These are phyloP conservation scores for Pyrus bretschneideri DNA, from an alignment of 306 rosid genomes.

Conservation along the genomic window DNA sequence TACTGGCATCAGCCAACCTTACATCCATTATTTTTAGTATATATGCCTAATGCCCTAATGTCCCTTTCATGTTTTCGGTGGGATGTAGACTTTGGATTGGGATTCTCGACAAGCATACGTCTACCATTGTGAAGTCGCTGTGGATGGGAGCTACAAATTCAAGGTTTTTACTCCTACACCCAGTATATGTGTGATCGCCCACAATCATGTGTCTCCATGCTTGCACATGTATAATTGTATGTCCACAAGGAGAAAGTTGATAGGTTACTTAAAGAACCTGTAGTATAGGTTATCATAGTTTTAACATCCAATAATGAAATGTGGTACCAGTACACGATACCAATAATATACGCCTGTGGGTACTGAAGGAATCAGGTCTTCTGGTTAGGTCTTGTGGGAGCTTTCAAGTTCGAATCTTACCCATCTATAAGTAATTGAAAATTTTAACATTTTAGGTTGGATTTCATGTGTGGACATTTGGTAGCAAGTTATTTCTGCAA, in stretches of 20 bases:
- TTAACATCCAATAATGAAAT: not conserved
- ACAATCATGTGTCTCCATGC: not conserved
- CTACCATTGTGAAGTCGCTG: slow-evolving; percentile 51
- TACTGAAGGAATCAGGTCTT: not conserved
- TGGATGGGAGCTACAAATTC: slow-evolving; percentile 44
- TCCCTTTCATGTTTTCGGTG: not conserved
- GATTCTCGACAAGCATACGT: slow-evolving; percentile 41
- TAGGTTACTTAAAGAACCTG: not conserved
- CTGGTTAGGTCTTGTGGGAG: not conserved
- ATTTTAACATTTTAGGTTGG: not conserved
- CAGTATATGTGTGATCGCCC: not conserved
- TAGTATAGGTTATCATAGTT: not conserved
- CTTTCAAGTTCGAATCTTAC: not conserved
- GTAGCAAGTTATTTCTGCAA: not conserved
- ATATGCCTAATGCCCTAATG: slow-evolving; percentile 1
- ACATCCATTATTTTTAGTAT: not conserved
- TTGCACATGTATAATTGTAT: not conserved
- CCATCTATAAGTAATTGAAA: not conserved
- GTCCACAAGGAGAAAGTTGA: not conserved
- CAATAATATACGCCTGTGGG: not conserved
- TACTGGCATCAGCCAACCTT: not conserved
- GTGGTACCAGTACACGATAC: not conserved
- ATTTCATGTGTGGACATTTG: not conserved
- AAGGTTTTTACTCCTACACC: slow-evolving; percentile 46
- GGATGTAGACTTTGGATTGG: slow-evolving; percentile 55